phyloP scores from a whole-genome alignment of 2,329 filamentous ascomycete genomes.

The Penicillium hesseltinei region DNA sequence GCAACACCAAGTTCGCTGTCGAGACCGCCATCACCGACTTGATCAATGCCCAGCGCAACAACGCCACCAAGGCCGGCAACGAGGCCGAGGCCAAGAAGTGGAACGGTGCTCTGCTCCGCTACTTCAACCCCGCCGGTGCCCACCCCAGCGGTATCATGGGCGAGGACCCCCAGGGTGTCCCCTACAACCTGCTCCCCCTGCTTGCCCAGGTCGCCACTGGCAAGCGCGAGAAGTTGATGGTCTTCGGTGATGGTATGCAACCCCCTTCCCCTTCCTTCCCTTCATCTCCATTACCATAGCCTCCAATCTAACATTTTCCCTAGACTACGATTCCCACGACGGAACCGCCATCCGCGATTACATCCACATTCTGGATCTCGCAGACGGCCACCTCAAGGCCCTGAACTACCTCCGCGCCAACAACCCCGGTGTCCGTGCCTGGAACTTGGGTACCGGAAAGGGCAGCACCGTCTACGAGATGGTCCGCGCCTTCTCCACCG shows the following conservation, averaged over 20 bases:
- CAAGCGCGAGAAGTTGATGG: conserved; percentile 87
- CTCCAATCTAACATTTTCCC: not conserved
- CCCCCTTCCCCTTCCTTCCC: not conserved
- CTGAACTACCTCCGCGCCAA: conserved; percentile 62
- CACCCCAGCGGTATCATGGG: conserved; percentile 97
- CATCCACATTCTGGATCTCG: conserved; percentile 58
- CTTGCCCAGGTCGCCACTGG: conserved; percentile 95
- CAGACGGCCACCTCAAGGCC: conserved; percentile 58
- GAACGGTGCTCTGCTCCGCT: conserved; percentile 90
- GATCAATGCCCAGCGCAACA: conserved; percentile 81
- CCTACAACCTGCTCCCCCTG: conserved; percentile 91
- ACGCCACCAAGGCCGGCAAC: conserved; percentile 75
- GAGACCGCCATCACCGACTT: conserved; percentile 91
- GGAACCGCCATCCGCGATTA: conserved; percentile 70
- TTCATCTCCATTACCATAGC: not conserved
- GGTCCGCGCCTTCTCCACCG: conserved; percentile 86
- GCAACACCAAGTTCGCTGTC: conserved; percentile 90
- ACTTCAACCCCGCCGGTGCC: conserved; percentile 96
- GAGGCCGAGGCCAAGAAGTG: conserved; percentile 68
- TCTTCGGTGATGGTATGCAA: conserved; percentile 82
- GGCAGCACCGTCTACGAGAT: conserved; percentile 97
- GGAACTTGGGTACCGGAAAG: conserved; percentile 93
- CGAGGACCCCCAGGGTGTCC: conserved; percentile 92
- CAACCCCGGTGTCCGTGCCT: conserved; percentile 81
- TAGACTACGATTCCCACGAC: conserved; percentile 69